These are phyloP conservation scores for Aspergillus carlsbadensis DNA, from an alignment of 495 filamentous ascomycete species.

Conservation along the genomic window DNA sequence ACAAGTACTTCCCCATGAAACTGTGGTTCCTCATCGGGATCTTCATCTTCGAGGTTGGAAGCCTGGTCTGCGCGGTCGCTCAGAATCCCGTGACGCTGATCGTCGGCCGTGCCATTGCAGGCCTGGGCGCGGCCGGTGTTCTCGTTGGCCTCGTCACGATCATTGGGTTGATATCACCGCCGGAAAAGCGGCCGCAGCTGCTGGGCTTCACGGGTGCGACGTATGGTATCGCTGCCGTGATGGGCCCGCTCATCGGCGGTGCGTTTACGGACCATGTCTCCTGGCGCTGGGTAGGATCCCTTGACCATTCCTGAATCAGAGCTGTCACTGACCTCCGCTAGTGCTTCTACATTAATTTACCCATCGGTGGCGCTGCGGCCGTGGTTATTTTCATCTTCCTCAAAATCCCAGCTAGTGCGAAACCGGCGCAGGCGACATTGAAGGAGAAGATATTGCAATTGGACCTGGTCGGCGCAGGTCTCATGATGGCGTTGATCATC, in stretches of 20 bases:
- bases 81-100: slow-evolving; percentile 69
- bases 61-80: slow-evolving; percentile 69
- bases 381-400: slow-evolving; percentile 53
- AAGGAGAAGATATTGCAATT: slow-evolving; percentile 32
- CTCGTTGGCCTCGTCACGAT: background rate
- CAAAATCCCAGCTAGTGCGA: slow-evolving; percentile 20
- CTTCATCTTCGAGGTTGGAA: slow-evolving; percentile 66
- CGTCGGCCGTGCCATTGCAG: slow-evolving; percentile 73
- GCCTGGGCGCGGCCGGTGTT: slow-evolving; percentile 70
- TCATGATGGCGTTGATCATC: slow-evolving; percentile 31
- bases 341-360: slow-evolving; percentile 80
- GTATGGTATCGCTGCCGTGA: slow-evolving; percentile 65
- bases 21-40: slow-evolving; percentile 25
- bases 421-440: slow-evolving; percentile 12
- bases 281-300: slow-evolving; percentile 58
- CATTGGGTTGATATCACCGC: slow-evolving; percentile 49
- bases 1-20: slow-evolving; percentile 25
- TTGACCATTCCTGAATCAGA: too few species aligned
- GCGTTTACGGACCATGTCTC: slow-evolving; percentile 54
- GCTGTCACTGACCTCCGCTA: too few species aligned
- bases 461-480: slow-evolving; percentile 26
- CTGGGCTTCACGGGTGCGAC: slow-evolving; percentile 63
- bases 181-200: slow-evolving; percentile 61
- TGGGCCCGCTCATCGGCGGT: slow-evolving; percentile 63
- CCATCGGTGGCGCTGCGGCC: slow-evolving; percentile 58